phyloP scores from a whole-genome alignment of 495 filamentous ascomycete species.

The Daldinia bambusicola region DNA sequence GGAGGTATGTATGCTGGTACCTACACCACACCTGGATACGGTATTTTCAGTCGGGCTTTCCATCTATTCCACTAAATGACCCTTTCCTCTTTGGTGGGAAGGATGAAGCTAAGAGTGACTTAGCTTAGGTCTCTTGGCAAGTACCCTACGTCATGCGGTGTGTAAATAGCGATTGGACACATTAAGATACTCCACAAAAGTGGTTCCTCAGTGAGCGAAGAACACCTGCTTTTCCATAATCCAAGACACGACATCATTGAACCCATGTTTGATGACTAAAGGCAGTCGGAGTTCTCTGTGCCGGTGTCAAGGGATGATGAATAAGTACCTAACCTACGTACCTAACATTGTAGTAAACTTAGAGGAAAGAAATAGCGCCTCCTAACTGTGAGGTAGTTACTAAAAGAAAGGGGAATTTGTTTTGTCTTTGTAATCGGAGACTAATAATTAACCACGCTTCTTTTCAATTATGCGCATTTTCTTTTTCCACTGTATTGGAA shows the following conservation, averaged over 20 bases:
- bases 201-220: conserved; percentile 29
- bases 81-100: conserved; percentile 39
- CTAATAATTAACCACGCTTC: conserved; percentile 10
- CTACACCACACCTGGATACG: conserved; percentile 10
- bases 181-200: conserved; percentile 37
- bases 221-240: conserved; percentile 27
- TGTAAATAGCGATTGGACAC: conserved; percentile 39
- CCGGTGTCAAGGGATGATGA: conserved; percentile 48
- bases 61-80: conserved; percentile 31
- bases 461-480: conserved; percentile 1
- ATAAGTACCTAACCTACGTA: conserved; percentile 15
- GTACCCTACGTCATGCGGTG: conserved; percentile 44
- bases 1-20: conserved; percentile 8
- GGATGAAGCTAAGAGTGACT: conserved; percentile 41
- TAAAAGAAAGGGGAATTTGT: conserved; percentile 12
- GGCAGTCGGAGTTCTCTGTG: conserved; percentile 35
- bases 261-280: conserved; percentile 31
- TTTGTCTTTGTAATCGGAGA: conserved; percentile 6
- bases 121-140: conserved; percentile 39
- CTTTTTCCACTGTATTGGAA: conserved; percentile 20
- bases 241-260: conserved; percentile 46
- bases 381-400: too few species aligned
- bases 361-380: conserved; percentile 11
- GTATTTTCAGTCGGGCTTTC: conserved; percentile 43
- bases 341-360: too few species aligned